Conservation (phyloP, 768 basidiomycete species). For the Cyathus striatus region DNA sequence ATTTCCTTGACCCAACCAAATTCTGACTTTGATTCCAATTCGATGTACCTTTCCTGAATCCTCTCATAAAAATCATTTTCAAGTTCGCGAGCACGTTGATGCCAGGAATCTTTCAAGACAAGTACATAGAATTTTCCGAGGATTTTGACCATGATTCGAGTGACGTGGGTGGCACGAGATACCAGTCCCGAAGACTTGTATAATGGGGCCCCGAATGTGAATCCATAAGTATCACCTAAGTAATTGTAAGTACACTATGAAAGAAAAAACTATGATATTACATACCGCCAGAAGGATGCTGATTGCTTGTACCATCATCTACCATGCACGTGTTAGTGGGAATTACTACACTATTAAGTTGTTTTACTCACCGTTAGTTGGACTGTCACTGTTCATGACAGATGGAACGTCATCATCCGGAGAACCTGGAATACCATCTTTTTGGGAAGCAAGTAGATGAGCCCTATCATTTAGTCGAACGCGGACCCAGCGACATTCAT, state of each 20-base stretch:
- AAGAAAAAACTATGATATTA: background rate
- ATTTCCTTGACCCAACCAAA: too few species aligned
- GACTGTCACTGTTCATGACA: too few species aligned
- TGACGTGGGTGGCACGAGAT: slow-evolving; percentile 1
- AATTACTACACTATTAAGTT: too few species aligned
- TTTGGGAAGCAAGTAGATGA: too few species aligned
- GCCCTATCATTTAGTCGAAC: background rate
- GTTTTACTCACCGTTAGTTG: too few species aligned
- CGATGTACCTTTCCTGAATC: too few species aligned
- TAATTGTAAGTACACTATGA: background rate
- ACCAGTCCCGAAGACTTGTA: background rate
- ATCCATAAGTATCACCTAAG: background rate
- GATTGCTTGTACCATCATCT: background rate
- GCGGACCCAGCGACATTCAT: background rate
- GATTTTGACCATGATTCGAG: slow-evolving; percentile 1
- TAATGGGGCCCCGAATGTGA: background rate
- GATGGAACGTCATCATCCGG: too few species aligned
- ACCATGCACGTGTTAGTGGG: too few species aligned
- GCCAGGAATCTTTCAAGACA: slow-evolving; percentile 3
- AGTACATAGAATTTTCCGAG: background rate
- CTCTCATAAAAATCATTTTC: background rate
- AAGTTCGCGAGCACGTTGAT: background rate
- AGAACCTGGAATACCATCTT: too few species aligned
- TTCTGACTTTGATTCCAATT: too few species aligned
- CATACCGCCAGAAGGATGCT: background rate